Conservation (phyloP, 768 basidiomycete species). For the Boletales sp. region DNA sequence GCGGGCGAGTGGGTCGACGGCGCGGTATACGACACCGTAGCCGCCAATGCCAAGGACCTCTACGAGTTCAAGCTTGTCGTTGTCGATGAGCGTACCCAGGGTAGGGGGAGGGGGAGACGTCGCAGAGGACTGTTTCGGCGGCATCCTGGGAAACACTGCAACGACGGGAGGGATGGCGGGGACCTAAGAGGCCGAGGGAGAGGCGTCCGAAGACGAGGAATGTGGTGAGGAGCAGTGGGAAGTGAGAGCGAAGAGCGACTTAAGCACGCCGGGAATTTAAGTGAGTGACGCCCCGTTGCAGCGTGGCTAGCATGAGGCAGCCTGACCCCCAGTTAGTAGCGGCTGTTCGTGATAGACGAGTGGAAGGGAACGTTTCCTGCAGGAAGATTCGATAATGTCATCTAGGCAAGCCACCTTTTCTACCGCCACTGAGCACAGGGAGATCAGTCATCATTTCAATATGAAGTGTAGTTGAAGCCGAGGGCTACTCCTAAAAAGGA, state of each 20-base stretch:
- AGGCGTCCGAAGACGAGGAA: slow-evolving; percentile 21
- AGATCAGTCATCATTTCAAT: slow-evolving; percentile 35
- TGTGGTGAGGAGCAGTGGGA: slow-evolving; percentile 18
- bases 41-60: slow-evolving; percentile 90
- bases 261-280: slow-evolving; percentile 29
- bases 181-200: slow-evolving; percentile 24
- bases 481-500: slow-evolving; percentile 24
- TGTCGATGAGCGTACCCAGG: slow-evolving; percentile 81
- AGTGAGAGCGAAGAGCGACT: slow-evolving; percentile 24
- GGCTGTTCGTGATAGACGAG: slow-evolving; percentile 32
- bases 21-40: slow-evolving; percentile 94
- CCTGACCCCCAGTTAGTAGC: slow-evolving; percentile 27
- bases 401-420: slow-evolving; percentile 20
- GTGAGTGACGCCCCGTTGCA: slow-evolving; percentile 28
- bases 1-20: slow-evolving; percentile 52
- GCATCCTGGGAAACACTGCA: slow-evolving; percentile 25
- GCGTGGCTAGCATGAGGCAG: slow-evolving; percentile 36
- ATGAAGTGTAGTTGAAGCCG: slow-evolving; percentile 3
- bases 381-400: slow-evolving; percentile 29
- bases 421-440: slow-evolving; percentile 18
- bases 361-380: slow-evolving; percentile 25
- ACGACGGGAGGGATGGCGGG: slow-evolving; percentile 11
- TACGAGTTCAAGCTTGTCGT: slow-evolving; percentile 75
- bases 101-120: slow-evolving; percentile 45
- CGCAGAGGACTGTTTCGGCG: slow-evolving; percentile 30